phyloP scores from a whole-genome alignment of 768 basidiomycete species.

The Multifurca ochricompacta region DNA sequence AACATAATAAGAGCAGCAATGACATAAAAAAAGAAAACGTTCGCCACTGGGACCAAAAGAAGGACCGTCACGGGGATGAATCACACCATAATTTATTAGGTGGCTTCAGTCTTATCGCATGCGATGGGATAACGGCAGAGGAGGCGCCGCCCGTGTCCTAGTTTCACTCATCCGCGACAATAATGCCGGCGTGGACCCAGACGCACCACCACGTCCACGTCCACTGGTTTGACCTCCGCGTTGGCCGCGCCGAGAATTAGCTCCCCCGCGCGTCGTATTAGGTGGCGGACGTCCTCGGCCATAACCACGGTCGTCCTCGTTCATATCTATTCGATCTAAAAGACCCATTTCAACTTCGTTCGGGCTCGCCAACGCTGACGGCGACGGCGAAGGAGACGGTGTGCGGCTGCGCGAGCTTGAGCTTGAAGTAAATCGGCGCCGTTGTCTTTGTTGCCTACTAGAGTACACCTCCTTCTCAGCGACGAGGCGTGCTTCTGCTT shows the following conservation, averaged over 20 bases:
- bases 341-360: slow-evolving; percentile 4
- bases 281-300: background rate
- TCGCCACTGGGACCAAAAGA: too few relatives aligned
- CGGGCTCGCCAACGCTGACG: too few relatives aligned
- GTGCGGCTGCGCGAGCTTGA: background rate
- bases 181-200: background rate
- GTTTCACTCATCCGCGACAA: slow-evolving; percentile 8
- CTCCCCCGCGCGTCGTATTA: background rate
- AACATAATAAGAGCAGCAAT: too few relatives aligned
- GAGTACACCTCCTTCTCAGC: background rate
- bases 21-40: too few relatives aligned
- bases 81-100: background rate
- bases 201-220: background rate
- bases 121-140: slow-evolving; percentile 4
- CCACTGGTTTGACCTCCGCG: background rate
- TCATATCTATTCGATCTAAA: slow-evolving; percentile 5
- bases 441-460: background rate
- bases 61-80: too few relatives aligned
- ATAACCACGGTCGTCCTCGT: background rate
- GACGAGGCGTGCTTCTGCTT: background rate
- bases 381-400: background rate
- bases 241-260: background rate
- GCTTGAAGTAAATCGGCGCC: background rate
- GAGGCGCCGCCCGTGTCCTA: background rate
- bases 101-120: slow-evolving; percentile 3